Conservation (phyloP, 495 filamentous ascomycete species). For the Neurospora sp. region DNA sequence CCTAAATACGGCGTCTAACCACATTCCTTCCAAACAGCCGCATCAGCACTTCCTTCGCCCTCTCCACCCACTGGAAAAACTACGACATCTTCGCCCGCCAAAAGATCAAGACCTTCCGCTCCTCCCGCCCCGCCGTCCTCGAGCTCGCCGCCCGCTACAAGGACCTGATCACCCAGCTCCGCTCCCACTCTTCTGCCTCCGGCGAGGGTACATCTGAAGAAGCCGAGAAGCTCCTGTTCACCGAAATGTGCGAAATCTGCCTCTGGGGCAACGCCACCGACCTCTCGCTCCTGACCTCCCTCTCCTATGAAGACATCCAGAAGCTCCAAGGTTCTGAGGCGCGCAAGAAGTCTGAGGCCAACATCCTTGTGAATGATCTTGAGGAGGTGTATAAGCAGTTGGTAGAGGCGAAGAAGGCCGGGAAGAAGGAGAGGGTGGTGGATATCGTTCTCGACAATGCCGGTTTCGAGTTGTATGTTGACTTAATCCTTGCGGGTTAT, state of each 20-base stretch:
- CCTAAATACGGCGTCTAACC: too few relatives aligned
- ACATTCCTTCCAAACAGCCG: conserved; percentile 41
- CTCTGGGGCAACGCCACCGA: conserved; percentile 98
- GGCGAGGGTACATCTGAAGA: conserved; percentile 38
- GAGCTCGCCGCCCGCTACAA: conserved; percentile 83
- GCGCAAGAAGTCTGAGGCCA: conserved; percentile 71
- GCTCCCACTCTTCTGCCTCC: conserved; percentile 18
- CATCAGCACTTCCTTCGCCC: conserved; percentile 62
- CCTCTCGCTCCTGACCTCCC: conserved; percentile 75
- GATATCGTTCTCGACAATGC: conserved; percentile 95
- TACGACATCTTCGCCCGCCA: conserved; percentile 90
- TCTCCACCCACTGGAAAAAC: conserved; percentile 74
- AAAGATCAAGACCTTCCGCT: conserved; percentile 88
- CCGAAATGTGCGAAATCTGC: conserved; percentile 93
- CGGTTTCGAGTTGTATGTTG: conserved; percentile 93
- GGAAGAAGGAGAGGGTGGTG: conserved; percentile 50
- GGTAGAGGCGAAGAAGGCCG: conserved; percentile 51
- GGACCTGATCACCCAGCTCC: conserved; percentile 62
- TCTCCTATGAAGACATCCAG: conserved; percentile 93
- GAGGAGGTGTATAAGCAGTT: conserved; percentile 60
- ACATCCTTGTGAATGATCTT: conserved; percentile 82
- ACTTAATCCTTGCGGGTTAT: conserved; percentile 84
- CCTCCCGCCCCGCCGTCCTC: conserved; percentile 81
- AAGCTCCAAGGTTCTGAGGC: conserved; percentile 85
- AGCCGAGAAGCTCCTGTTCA: conserved; percentile 69